Evolutionary conservation across 2,329 filamentous ascomycete genomes (phyloP).

Genomic region (Penicillium aurantiogriseum): DNA sequence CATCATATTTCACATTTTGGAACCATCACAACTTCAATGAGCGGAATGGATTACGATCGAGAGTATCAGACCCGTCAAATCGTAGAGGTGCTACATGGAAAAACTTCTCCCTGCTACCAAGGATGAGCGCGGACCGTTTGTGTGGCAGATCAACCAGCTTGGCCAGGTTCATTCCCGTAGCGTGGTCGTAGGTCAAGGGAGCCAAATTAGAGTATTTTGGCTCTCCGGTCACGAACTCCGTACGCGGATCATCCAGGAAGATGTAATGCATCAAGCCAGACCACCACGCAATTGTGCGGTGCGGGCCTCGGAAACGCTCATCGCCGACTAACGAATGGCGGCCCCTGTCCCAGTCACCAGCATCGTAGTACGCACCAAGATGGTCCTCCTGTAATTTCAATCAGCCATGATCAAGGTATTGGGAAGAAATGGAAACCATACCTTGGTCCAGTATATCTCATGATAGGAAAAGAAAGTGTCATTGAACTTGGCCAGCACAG

Average conservation of each 20-base stretch:
- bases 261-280: slow-evolving; percentile 8
- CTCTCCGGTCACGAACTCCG: slow-evolving; percentile 4
- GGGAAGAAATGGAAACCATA: slow-evolving; percentile 27
- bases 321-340: slow-evolving; percentile 6
- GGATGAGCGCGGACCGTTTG: slow-evolving; percentile 6
- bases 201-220: slow-evolving; percentile 9
- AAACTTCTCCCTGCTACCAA: slow-evolving; percentile 9
- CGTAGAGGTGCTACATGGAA: not conserved
- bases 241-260: slow-evolving; percentile 5
- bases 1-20: not conserved
- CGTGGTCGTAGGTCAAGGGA: slow-evolving; percentile 6
- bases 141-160: slow-evolving; percentile 5
- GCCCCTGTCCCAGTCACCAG: slow-evolving; percentile 9
- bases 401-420: not conserved
- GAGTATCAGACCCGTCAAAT: too few species aligned
- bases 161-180: slow-evolving; percentile 7
- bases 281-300: slow-evolving; percentile 9
- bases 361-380: slow-evolving; percentile 7
- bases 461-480: slow-evolving; percentile 71
- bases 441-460: slow-evolving; percentile 74
- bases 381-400: slow-evolving; percentile 1
- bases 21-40: not conserved
- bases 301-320: slow-evolving; percentile 4
- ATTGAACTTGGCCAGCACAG: slow-evolving; percentile 68
- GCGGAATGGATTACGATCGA: too few species aligned